Evolutionary conservation across 169 alveolate genomes (phyloP).

Genomic region (Plasmodium gallinaceum): DNA sequence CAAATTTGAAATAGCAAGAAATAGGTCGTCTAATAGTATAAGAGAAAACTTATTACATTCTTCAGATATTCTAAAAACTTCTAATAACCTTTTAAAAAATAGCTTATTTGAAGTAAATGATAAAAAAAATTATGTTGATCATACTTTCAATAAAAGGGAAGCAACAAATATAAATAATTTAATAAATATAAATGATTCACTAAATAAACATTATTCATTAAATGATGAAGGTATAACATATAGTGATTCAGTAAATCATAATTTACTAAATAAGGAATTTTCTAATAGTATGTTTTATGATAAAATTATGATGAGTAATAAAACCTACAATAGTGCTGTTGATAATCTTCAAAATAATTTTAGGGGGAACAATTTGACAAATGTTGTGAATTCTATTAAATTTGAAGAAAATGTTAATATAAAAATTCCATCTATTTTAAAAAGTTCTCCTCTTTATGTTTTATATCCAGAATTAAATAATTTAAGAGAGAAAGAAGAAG

Average conservation of each 20-base stretch:
- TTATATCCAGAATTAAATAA: constrained; percentile 43
- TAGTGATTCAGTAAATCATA: neutral
- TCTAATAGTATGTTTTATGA: constrained; percentile 23
- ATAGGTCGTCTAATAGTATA: constrained; percentile 35
- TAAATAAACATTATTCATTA: neutral
- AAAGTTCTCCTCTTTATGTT: constrained; percentile 33
- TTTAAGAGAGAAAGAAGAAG: neutral
- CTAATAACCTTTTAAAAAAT: constrained; percentile 6
- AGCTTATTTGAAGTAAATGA: neutral
- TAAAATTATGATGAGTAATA: constrained; percentile 9
- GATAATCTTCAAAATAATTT: constrained; percentile 44
- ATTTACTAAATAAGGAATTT: constrained; percentile 10
- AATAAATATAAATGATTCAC: neutral
- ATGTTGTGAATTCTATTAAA: constrained; percentile 39
- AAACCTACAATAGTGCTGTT: constrained; percentile 20
- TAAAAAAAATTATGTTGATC: neutral
- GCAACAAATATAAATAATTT: neutral
- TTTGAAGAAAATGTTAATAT: constrained; percentile 44
- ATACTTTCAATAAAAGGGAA: neutral
- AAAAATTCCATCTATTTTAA: constrained; percentile 34
- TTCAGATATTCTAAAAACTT: constrained; percentile 37
- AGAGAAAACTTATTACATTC: constrained; percentile 44
- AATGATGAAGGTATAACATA: neutral
- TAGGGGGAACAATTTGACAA: constrained; percentile 20
- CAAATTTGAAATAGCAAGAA: constrained; percentile 62